Evolutionary conservation across 2,329 filamentous ascomycete species (phyloP).

Genomic region (Nemania sp.): DNA sequence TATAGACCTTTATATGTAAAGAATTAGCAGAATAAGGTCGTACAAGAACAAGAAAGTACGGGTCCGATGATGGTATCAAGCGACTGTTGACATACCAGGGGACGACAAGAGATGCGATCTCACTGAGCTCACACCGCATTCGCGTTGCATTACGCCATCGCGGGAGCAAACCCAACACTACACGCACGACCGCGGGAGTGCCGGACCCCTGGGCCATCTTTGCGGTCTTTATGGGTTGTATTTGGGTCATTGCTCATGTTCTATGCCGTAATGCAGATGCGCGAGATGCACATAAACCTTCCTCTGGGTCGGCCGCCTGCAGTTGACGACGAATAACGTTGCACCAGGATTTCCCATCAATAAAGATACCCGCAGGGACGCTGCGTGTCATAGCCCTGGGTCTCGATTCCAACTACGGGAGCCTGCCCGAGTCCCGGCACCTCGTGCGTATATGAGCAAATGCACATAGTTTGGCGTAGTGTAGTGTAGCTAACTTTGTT

Average conservation of each 20-base stretch:
- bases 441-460: conserved; percentile 4
- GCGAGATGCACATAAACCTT: conserved; percentile 47
- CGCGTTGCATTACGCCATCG: conserved; percentile 3
- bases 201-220: conserved; percentile 32
- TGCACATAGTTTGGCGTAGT: background rate
- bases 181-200: conserved; percentile 28
- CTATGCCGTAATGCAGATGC: conserved; percentile 45
- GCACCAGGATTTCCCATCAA: conserved; percentile 30
- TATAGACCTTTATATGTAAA: too few relatives aligned
- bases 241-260: conserved; percentile 35
- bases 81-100: background rate
- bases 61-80: too few relatives aligned
- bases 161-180: conserved; percentile 3
- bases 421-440: conserved; percentile 20
- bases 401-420: conserved; percentile 31
- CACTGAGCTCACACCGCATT: background rate
- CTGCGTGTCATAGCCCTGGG: conserved; percentile 20
- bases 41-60: too few relatives aligned
- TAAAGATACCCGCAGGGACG: conserved; percentile 22
- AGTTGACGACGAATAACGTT: conserved; percentile 34
- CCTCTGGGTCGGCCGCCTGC: conserved; percentile 47
- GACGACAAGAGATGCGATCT: background rate
- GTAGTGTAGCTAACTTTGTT: background rate
- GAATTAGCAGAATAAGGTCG: too few relatives aligned
- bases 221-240: conserved; percentile 31